Evolutionary conservation across 805 yeast genomes (phyloP), one percentile per base, ranked within the genome.

Genomic region (Metschnikowia picachoensis): DNA sequence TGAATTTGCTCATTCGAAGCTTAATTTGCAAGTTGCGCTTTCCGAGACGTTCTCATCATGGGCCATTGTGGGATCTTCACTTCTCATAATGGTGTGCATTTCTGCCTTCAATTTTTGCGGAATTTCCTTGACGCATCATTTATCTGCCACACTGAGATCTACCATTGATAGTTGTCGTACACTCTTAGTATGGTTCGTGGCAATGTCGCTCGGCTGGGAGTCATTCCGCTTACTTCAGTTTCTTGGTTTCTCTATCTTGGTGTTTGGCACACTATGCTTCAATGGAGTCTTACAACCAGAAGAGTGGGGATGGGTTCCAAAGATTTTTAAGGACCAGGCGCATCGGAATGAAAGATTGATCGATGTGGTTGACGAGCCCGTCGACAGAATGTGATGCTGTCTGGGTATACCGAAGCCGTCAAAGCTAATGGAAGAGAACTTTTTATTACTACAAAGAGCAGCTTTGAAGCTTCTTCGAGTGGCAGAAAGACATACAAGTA

Each of bases 81-180:
- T 84, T 2, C 66, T 77, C 37, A 85, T 85, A 50, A 85, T 87
- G 92, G 41, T 82, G 2, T 83, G 86, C 8, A 86, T 87, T 50
- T 79, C 89, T 2, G 56, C 75, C 5, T 87, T 87, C 74, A 87
- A 87, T 63, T 82, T 74, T 61, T 81, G 82, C 56, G 95, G 95
- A 2, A 75, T 85, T 34, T 74, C 87, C 8, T 67, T 87, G 33
- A 87, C 95, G 2, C 73, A 77, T 41, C 65, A 67, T 38, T 60
- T 86, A 39, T 81, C 85, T 43, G 94, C 95, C 30, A 86, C 95
- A 1, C 75, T 91, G 2, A 72, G 94, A 58, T 81, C 89, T 17
- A 87, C 94, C 2, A 77, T 87, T 41, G 95, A 87, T 58, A 82
- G 90, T 0, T 82, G 86, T 48, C 73, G 95, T 52, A 86, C 94